Percentiles rank a stretch among this genome's conserved stretches.
These are phyloP conservation scores for Fusarium sp. DNA, from an alignment of 2,329 filamentous ascomycete species.

Conservation along the genomic window DNA sequence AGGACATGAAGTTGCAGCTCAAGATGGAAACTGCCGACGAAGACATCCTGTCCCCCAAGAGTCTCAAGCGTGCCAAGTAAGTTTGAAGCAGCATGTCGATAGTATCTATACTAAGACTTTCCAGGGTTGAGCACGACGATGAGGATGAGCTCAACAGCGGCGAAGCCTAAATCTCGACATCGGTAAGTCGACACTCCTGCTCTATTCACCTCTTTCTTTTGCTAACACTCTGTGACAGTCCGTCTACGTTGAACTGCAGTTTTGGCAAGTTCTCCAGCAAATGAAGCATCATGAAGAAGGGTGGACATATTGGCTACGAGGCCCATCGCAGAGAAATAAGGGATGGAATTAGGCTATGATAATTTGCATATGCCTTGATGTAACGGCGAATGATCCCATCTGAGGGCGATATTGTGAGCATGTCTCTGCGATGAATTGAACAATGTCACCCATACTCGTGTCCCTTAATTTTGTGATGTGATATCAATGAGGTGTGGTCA, in stretches of 20 bases:
- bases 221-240: neutral
- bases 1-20: slow-evolving; percentile 42
- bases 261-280: neutral
- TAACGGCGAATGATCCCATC: slow-evolving; percentile 11
- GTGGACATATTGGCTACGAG: neutral
- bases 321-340: slow-evolving; percentile 22
- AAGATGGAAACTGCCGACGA: slow-evolving; percentile 42
- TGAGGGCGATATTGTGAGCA: slow-evolving; percentile 31
- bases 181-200: slow-evolving; percentile 4
- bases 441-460: neutral
- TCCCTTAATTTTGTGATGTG: neutral
- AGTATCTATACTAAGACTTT: slow-evolving; percentile 22
- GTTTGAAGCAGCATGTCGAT: neutral
- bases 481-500: neutral
- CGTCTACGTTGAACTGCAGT: neutral
- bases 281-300: neutral
- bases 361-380: slow-evolving; percentile 25
- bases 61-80: slow-evolving; percentile 45
- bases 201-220: neutral
- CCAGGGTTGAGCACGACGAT: slow-evolving; percentile 31
- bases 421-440: slow-evolving; percentile 30
- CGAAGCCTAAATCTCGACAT: slow-evolving; percentile 13
- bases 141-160: neutral
- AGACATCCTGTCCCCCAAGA: slow-evolving; percentile 7
- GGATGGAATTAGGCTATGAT: slow-evolving; percentile 19